Evolutionary conservation across 768 basidiomycete species (phyloP).

Genomic region (Leccinum truebloodii): DNA sequence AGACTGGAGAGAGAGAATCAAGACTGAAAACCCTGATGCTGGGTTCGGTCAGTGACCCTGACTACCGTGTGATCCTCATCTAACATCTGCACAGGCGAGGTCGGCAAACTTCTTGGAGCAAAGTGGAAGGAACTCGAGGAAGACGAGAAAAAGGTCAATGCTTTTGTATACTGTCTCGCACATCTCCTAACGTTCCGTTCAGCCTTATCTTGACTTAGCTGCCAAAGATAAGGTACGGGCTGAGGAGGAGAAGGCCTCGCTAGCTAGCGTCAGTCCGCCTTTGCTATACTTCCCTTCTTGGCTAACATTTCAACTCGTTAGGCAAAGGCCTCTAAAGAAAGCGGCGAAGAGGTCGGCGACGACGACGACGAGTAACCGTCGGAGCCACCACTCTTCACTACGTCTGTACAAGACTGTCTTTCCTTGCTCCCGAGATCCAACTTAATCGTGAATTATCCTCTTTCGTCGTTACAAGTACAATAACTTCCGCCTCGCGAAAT

Average conservation of each 20-base stretch:
- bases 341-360: constrained; percentile 35
- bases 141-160: constrained; percentile 84
- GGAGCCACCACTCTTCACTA: neutral
- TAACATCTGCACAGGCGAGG: constrained; percentile 58
- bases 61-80: constrained; percentile 2
- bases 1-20: constrained; percentile 94
- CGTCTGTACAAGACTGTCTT: constrained; percentile 18
- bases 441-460: constrained; percentile 21
- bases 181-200: constrained; percentile 12
- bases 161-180: neutral
- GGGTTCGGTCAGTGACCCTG: constrained; percentile 67
- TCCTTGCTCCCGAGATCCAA: constrained; percentile 7
- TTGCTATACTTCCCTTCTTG: neutral
- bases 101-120: constrained; percentile 92
- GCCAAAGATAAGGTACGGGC: constrained; percentile 85
- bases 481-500: constrained; percentile 29
- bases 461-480: constrained; percentile 18
- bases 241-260: constrained; percentile 69
- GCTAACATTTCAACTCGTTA: constrained; percentile 13
- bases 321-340: constrained; percentile 39
- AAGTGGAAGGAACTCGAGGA: constrained; percentile 97
- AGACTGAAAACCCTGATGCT: constrained; percentile 93
- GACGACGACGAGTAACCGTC: constrained; percentile 46
- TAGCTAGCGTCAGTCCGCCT: constrained; percentile 38
- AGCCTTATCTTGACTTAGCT: constrained; percentile 91